These are phyloP conservation scores for Colletotrichum brevisporum DNA, from an alignment of 2,329 filamentous ascomycete species.

Conservation along the genomic window DNA sequence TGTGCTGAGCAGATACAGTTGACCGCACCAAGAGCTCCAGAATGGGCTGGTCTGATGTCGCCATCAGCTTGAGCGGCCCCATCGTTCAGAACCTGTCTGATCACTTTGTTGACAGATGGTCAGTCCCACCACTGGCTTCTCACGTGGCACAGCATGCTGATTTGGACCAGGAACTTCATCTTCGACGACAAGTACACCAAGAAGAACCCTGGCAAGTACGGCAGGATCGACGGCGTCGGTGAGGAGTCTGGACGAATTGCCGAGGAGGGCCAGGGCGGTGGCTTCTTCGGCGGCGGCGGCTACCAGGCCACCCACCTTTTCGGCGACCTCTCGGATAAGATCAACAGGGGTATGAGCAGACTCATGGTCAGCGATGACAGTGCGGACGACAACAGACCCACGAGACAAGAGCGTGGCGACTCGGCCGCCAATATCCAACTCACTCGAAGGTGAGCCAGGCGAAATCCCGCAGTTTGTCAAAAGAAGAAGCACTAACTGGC, in stretches of 20 bases:
- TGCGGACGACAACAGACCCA: slow-evolving; percentile 41
- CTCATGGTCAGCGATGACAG: slow-evolving; percentile 53
- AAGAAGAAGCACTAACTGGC: slow-evolving; percentile 25
- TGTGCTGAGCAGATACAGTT: slow-evolving; percentile 58
- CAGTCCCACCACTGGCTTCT: neutral
- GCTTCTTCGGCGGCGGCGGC: slow-evolving; percentile 41
- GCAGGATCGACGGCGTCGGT: slow-evolving; percentile 45
- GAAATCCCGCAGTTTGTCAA: neutral
- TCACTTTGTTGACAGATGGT: slow-evolving; percentile 88
- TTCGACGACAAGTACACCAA: slow-evolving; percentile 82
- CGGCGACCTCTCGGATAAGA: slow-evolving; percentile 60
- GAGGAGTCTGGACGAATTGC: slow-evolving; percentile 33
- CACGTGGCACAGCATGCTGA: slow-evolving; percentile 33
- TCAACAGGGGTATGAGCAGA: slow-evolving; percentile 56
- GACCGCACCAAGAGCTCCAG: slow-evolving; percentile 83
- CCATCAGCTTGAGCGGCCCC: slow-evolving; percentile 80
- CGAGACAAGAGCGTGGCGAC: slow-evolving; percentile 40
- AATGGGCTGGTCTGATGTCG: slow-evolving; percentile 95
- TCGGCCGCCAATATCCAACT: slow-evolving; percentile 62
- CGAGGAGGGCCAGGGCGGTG: slow-evolving; percentile 37
- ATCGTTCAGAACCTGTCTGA: slow-evolving; percentile 81
- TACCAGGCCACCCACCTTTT: slow-evolving; percentile 52
- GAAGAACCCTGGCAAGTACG: slow-evolving; percentile 66
- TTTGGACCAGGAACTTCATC: slow-evolving; percentile 78
- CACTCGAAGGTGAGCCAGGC: slow-evolving; percentile 58